These are phyloP conservation scores for Boletellus dicymbophilus DNA, from an alignment of 1,284 basidiomycete genomes.

Conservation along the genomic window DNA sequence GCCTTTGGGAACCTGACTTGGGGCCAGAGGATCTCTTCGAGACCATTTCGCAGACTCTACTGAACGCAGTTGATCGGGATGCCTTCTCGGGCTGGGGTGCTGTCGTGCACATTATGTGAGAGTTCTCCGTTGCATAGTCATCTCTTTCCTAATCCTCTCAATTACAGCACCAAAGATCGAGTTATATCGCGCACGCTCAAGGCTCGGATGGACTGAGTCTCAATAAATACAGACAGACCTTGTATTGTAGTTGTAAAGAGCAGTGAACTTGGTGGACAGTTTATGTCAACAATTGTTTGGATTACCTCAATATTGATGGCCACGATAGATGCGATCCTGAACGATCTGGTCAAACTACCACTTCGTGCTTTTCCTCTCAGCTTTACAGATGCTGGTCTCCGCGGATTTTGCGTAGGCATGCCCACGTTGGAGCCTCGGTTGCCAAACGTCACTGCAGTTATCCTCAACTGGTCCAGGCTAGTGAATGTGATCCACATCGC, in stretches of 20 bases:
- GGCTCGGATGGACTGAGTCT: slow-evolving; percentile 84
- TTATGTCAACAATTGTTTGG: too few species aligned
- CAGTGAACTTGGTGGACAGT: too few species aligned
- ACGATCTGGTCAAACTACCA: slow-evolving; percentile 16
- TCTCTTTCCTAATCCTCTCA: slow-evolving; percentile 14
- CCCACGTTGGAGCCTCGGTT: neutral
- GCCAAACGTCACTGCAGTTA: slow-evolving; percentile 51
- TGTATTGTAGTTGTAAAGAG: too few species aligned
- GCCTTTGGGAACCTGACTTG: slow-evolving; percentile 97
- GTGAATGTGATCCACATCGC: slow-evolving; percentile 59
- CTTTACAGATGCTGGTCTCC: slow-evolving; percentile 11
- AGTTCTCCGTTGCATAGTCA: slow-evolving; percentile 20
- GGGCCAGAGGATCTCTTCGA: slow-evolving; percentile 98
- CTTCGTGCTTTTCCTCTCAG: slow-evolving; percentile 17
- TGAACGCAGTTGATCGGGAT: slow-evolving; percentile 96
- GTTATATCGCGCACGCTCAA: slow-evolving; percentile 86
- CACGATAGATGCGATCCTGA: slow-evolving; percentile 14
- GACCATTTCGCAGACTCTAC: slow-evolving; percentile 94
- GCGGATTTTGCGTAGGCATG: slow-evolving; percentile 17
- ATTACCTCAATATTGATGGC: slow-evolving; percentile 6
- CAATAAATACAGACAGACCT: too few species aligned
- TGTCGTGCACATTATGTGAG: slow-evolving; percentile 94
- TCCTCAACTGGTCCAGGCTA: slow-evolving; percentile 68
- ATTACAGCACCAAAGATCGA: slow-evolving; percentile 78
- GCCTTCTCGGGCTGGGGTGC: slow-evolving; percentile 98